These are phyloP conservation scores for Ascochyta lentis DNA, from an alignment of 2,329 filamentous ascomycete species.

Conservation along the genomic window DNA sequence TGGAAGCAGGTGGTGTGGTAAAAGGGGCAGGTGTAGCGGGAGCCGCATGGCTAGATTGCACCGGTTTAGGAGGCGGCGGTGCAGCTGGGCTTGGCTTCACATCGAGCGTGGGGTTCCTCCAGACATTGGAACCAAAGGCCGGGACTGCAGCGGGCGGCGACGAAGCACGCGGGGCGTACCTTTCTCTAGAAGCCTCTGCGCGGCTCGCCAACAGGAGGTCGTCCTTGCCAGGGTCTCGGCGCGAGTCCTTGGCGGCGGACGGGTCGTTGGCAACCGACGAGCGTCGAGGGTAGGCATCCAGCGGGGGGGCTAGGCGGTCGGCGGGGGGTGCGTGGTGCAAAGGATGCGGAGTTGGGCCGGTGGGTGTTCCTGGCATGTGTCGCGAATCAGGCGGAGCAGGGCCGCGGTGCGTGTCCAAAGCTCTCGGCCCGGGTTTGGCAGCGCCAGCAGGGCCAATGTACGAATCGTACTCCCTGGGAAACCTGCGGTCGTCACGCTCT, in stretches of 20 bases:
- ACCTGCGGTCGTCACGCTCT: slow-evolving; percentile 52
- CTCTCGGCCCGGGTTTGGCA: slow-evolving; percentile 38
- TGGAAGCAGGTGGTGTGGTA: no score
- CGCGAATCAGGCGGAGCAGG: slow-evolving; percentile 38
- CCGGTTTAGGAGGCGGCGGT: slow-evolving; percentile 38
- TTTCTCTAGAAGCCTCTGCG: slow-evolving; percentile 54
- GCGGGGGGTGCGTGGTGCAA: slow-evolving; percentile 41
- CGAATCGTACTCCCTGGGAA: slow-evolving; percentile 55
- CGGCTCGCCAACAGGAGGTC: slow-evolving; percentile 55
- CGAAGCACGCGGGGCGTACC: slow-evolving; percentile 56
- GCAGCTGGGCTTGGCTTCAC: slow-evolving; percentile 34
- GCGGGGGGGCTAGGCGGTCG: slow-evolving; percentile 41
- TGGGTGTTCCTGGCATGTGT: slow-evolving; percentile 43
- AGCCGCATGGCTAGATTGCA: slow-evolving; percentile 27
- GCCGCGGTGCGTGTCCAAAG: slow-evolving; percentile 41
- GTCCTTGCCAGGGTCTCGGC: slow-evolving; percentile 52
- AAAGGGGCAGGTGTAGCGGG: slow-evolving; percentile 18
- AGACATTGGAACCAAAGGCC: slow-evolving; percentile 59
- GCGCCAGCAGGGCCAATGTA: slow-evolving; percentile 46
- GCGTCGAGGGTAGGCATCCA: slow-evolving; percentile 46
- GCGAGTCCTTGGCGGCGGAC: slow-evolving; percentile 39
- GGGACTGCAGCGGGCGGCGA: slow-evolving; percentile 63
- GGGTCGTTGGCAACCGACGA: slow-evolving; percentile 47
- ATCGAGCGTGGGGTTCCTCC: slow-evolving; percentile 50
- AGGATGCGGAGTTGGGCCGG: slow-evolving; percentile 42